Base-by-base conservation (phyloP, 2,329 filamentous ascomycete genomes). In the Pseudonectria foliicola region DNA sequence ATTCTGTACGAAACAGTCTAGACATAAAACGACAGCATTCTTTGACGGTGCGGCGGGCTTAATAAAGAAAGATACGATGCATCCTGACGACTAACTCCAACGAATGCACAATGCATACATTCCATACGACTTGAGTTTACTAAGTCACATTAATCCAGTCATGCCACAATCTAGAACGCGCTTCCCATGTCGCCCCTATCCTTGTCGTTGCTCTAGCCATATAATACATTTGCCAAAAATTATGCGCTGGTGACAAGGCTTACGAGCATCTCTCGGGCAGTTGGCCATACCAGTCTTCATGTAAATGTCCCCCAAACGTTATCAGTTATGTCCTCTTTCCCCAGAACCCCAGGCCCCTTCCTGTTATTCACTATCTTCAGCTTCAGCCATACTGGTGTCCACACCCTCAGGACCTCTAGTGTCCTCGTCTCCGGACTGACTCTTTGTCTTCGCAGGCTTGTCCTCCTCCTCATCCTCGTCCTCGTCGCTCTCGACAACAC, bases 401-500 rank as follows among this genome's bases (percentile, higher is more conserved):
- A 55, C 58, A 18, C 50, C 49, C 1, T 48, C 50, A 1, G 45
- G 45, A 7, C 53, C 41, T 13, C 54, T 50, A n/a, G 38, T 49
- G 12, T 50, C 50, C 34, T 49, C 56, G 13, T 49, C 50, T 18
- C 25, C 45, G 15, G 49, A 49, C 7, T 42, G 29, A 24, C 36
- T 43, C 34, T 48, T 49, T 21, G 40, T 35, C 30, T 28, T 41
- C 7, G 37, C 29, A 11, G 36, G 46, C 13, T 38, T 39, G 8
- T 40, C 50, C 3, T 43, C 48, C 8, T 47, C 54, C 23, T 55
- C 61, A 13, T 64, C 66, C 4, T 73, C 70, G 6, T 71, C 71
- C 31, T 75, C 72, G 31, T 76, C 72, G 33, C 69, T 73, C 34
- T 75, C 71, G 26, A 76, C 54, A 18, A 76, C 68, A 25, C 71